Conservation (phyloP, 2,329 filamentous ascomycete species). For the Fusarium ambrosium region DNA sequence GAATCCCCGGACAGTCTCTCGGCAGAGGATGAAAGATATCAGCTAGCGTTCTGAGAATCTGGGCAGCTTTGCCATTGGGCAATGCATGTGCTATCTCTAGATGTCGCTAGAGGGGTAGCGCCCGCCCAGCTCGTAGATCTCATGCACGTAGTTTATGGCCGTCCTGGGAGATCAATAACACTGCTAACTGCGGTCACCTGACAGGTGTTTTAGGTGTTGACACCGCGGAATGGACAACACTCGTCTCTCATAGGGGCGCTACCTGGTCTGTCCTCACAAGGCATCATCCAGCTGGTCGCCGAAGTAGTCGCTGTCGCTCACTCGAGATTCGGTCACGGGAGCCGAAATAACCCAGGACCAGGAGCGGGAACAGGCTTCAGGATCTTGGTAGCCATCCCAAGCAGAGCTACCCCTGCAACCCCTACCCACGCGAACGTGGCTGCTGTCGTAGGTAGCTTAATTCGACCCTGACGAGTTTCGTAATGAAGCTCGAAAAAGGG, state of each 20-base stretch:
- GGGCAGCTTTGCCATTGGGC: slow-evolving; percentile 39
- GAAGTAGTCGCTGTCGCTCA: neutral
- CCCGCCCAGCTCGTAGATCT: slow-evolving; percentile 15
- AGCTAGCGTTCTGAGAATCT: slow-evolving; percentile 25
- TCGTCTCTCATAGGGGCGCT: neutral
- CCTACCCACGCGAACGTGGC: neutral
- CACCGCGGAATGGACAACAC: neutral
- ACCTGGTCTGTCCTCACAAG: neutral
- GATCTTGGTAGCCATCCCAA: slow-evolving; percentile 11
- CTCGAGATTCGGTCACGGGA: slow-evolving; percentile 3
- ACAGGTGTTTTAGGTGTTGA: neutral
- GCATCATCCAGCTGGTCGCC: neutral
- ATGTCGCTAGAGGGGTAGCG: slow-evolving; percentile 1
- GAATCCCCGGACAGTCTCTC: slow-evolving; percentile 36
- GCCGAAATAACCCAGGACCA: slow-evolving; percentile 1
- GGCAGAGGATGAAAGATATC: slow-evolving; percentile 33
- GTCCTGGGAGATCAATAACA: neutral
- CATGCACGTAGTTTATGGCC: slow-evolving; percentile 29
- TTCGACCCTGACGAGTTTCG: neutral
- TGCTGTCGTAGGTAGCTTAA: neutral
- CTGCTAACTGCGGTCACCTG: slow-evolving; percentile 11
- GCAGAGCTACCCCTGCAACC: slow-evolving; percentile 3
- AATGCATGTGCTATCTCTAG: slow-evolving; percentile 32
- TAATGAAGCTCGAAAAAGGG: neutral
- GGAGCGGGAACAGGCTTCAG: slow-evolving; percentile 7